Evolutionary conservation across 805 yeast genomes (phyloP).

Genomic region (Candida pseudofarinosa): DNA sequence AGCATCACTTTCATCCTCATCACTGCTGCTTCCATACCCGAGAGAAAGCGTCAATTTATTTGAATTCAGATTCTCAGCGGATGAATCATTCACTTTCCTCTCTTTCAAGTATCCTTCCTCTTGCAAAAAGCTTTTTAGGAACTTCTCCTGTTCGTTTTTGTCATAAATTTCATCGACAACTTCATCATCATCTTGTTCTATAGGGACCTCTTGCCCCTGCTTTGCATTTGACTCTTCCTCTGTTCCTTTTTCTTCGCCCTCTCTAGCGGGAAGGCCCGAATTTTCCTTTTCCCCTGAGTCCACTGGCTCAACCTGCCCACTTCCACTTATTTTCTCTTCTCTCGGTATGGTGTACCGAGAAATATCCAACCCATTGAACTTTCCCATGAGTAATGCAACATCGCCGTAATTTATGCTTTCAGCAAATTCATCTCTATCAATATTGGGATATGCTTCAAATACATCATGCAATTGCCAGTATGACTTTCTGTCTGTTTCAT

Average conservation of each 20-base stretch:
- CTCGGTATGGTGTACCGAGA: conserved; percentile 6
- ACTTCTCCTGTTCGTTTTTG: conserved; percentile 9
- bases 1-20: conserved; percentile 2
- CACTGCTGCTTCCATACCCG: conserved; percentile 7
- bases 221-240: conserved; percentile 1
- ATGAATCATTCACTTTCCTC: conserved; percentile 2
- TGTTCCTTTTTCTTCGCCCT: neutral
- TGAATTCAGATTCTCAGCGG: neutral
- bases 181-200: conserved; percentile 1
- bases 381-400: conserved; percentile 25
- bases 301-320: neutral
- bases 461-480: conserved; percentile 34
- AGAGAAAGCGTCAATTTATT: neutral
- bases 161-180: conserved; percentile 9
- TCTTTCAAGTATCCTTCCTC: conserved; percentile 16
- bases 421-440: conserved; percentile 18
- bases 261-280: neutral
- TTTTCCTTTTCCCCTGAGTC: conserved; percentile 4
- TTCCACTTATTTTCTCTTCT: conserved; percentile 1
- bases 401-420: conserved; percentile 25
- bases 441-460: conserved; percentile 11
- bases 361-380: conserved; percentile 17
- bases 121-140: conserved; percentile 12
- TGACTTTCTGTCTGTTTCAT: conserved; percentile 14
- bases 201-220: neutral